Conservation (phyloP, 768 basidiomycete genomes). For the Lentinus brumalis region DNA sequence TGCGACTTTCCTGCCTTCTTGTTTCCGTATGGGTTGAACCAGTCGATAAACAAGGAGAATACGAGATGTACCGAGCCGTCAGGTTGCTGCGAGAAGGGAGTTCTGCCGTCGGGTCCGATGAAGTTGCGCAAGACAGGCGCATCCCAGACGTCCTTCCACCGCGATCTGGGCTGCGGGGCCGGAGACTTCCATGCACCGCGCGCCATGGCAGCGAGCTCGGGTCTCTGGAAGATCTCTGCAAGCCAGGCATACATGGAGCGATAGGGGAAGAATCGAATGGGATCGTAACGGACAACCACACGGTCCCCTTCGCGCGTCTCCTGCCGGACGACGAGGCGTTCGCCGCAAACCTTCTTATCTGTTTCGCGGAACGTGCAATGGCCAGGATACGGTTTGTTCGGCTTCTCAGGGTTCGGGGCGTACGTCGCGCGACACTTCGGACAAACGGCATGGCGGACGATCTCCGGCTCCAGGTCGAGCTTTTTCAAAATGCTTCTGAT, state of each 20-base stretch:
- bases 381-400: slow-evolving; percentile 1
- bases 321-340: neutral
- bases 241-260: slow-evolving; percentile 18
- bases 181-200: neutral
- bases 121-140: slow-evolving; percentile 13
- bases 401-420: neutral
- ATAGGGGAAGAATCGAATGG: slow-evolving; percentile 3
- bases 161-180: neutral
- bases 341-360: neutral
- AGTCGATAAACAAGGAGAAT: slow-evolving; percentile 16
- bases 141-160: slow-evolving; percentile 17
- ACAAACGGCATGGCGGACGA: slow-evolving; percentile 8
- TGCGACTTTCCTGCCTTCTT: slow-evolving; percentile 13
- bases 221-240: slow-evolving; percentile 13
- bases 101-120: slow-evolving; percentile 8
- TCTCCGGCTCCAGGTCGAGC: slow-evolving; percentile 9
- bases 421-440: slow-evolving; percentile 13
- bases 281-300: neutral
- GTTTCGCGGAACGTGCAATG: slow-evolving; percentile 7
- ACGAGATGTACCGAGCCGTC: slow-evolving; percentile 13
- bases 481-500: slow-evolving; percentile 1
- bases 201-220: slow-evolving; percentile 10
- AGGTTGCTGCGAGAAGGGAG: neutral
- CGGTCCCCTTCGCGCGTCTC: neutral
- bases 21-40: slow-evolving; percentile 22